These are phyloP conservation scores for Trypanosoma caninum DNA, from an alignment of 208 protist genomes.

Conservation along the genomic window DNA sequence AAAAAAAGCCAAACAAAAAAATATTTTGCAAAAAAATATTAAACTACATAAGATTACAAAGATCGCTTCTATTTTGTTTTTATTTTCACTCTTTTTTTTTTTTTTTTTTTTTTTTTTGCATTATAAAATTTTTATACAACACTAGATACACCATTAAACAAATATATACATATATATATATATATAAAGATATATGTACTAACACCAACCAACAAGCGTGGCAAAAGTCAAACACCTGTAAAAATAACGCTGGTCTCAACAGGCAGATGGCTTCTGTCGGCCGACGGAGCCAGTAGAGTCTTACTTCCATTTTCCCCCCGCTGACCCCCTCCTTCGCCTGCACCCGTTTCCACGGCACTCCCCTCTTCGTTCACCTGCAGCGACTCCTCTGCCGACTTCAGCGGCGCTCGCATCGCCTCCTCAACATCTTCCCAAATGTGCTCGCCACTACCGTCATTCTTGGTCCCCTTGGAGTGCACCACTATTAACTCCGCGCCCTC, in stretches of 20 bases:
- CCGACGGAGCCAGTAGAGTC: not conserved
- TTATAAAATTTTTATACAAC: not conserved
- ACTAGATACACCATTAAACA: too few relatives aligned
- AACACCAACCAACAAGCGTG: not conserved
- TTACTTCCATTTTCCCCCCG: not conserved
- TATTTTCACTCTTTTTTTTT: not conserved
- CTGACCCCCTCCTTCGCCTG: conserved; percentile 11
- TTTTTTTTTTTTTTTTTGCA: not conserved
- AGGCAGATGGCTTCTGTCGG: not conserved
- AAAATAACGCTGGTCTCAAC: conserved; percentile 9
- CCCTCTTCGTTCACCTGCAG: not conserved
- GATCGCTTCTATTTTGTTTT: not conserved
- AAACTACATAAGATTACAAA: not conserved
- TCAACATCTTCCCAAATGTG: conserved; percentile 69
- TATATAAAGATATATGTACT: not conserved
- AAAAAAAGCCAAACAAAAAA: not conserved
- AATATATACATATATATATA: not conserved
- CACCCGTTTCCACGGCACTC: not conserved
- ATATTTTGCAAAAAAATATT: conserved; percentile 3
- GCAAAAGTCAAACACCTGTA: conserved; percentile 7
- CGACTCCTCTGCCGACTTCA: not conserved
- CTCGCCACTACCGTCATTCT: conserved; percentile 45
- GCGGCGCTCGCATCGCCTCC: conserved; percentile 54
- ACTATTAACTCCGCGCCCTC: conserved; percentile 84
- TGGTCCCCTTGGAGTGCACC: conserved; percentile 65